These are phyloP conservation scores for Mortierella sp. DNA, from an alignment of 371 early-diverging fungal genomes.

Conservation along the genomic window DNA sequence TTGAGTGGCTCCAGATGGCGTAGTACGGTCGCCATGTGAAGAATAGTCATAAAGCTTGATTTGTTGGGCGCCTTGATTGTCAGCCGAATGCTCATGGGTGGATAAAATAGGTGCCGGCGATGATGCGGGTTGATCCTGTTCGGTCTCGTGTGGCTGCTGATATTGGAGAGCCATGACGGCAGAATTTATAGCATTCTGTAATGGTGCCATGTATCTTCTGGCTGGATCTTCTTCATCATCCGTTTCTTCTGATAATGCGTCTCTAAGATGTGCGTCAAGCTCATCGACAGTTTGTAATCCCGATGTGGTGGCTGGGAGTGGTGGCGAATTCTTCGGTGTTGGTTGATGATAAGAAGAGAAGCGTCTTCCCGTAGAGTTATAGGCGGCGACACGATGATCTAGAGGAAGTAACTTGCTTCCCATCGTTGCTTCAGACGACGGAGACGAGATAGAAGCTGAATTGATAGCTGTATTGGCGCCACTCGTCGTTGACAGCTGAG, in stretches of 20 bases:
- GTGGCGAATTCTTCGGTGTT: constrained; percentile 57
- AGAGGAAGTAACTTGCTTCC: constrained; percentile 35
- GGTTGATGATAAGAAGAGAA: constrained; percentile 56
- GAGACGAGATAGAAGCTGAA: constrained; percentile 16
- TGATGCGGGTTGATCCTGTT: not conserved
- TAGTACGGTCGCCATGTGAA: not conserved
- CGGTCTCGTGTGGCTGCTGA: constrained; percentile 15
- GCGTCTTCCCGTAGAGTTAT: constrained; percentile 43
- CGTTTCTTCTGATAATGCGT: constrained; percentile 40
- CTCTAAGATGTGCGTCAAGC: constrained; percentile 19
- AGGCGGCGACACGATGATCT: constrained; percentile 28
- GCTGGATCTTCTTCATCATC: constrained; percentile 47
- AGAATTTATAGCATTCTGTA: constrained; percentile 42
- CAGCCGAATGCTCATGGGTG: not conserved
- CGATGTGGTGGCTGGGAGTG: constrained; percentile 35
- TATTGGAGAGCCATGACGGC: constrained; percentile 46
- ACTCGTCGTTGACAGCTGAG: constrained; percentile 7
- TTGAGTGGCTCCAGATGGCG: not conserved
- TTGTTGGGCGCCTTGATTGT: not conserved
- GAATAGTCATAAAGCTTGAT: not conserved
- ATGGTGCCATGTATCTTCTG: constrained; percentile 47
- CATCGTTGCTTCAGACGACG: constrained; percentile 24
- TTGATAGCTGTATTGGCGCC: constrained; percentile 7
- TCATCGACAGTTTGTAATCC: constrained; percentile 35
- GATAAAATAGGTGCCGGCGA: not conserved